Evolutionary conservation across 768 basidiomycete species (phyloP).

Genomic region (Trametes punicea): DNA sequence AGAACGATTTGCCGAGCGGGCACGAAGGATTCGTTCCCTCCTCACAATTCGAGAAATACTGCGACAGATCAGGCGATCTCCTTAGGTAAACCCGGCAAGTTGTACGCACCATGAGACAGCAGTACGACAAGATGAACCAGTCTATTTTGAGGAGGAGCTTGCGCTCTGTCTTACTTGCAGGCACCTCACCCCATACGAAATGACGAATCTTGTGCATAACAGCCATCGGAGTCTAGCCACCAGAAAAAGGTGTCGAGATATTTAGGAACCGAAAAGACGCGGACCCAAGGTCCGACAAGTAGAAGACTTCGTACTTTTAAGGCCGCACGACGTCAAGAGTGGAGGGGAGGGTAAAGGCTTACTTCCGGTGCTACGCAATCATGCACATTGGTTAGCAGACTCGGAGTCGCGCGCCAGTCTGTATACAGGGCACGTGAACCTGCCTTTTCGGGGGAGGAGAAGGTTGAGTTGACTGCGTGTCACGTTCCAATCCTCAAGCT

Average conservation of each 20-base stretch:
- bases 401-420: too few relatives aligned
- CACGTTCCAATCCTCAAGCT: background rate
- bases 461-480: too few relatives aligned
- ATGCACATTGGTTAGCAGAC: too few relatives aligned
- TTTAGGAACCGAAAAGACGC: background rate
- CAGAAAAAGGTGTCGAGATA: background rate
- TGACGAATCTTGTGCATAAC: constrained; percentile 21
- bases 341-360: too few relatives aligned
- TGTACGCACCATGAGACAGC: constrained; percentile 57
- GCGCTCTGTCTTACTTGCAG: constrained; percentile 42
- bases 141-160: constrained; percentile 56
- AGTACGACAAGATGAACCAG: constrained; percentile 67
- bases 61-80: constrained; percentile 5
- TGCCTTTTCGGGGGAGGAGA: too few relatives aligned
- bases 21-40: too few relatives aligned
- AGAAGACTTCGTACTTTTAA: background rate
- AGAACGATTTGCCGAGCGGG: too few relatives aligned
- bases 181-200: constrained; percentile 38
- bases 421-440: too few relatives aligned
- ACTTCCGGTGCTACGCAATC: too few relatives aligned
- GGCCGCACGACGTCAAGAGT: too few relatives aligned
- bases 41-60: constrained; percentile 69
- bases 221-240: background rate
- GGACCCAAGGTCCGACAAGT: background rate
- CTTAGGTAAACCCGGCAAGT: too few relatives aligned